Base-by-base conservation (phyloP, 1,139 yeast genomes). In the Geotrichum restrictum region DNA sequence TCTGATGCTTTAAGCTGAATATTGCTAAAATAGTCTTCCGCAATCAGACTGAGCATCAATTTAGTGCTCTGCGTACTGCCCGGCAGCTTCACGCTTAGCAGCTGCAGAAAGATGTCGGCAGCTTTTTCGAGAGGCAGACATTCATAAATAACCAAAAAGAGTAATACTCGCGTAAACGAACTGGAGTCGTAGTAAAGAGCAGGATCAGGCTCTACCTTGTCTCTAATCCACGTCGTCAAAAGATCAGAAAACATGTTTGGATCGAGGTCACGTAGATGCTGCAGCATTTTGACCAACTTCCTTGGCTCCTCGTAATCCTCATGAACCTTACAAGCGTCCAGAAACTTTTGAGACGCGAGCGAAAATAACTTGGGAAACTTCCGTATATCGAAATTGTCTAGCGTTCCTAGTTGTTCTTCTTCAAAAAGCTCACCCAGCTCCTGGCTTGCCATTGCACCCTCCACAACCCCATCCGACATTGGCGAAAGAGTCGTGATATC, bases 91-190 rank as follows among this genome's bases (percentile, higher is more conserved):
- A 58, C 60, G 16, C 57, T 59, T 39, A 55, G 56, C 16, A 59
- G 55, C 46, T 62, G 64, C 60, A 63, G 50, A 60, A 73, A 57
- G 54, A 64, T 54, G 31, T 70, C 72, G 5, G 70, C 66, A 2
- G 73, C 58, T 3, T 67, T 60, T 22, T 68, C 65, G 7, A 76
- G 51, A 1, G 64, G 58, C 1, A 73, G 56, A 42, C 76, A 65
- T 21, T 70, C 74, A 51, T 73, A 69, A n/a, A 69, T 56, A 1
- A 76, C 59, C 41, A 75, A 55, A 32, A 67, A 59, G 7, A 68
- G 55, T 11, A 69, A 60, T 6, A 69, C 61, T 42, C 60, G 57
- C 21, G 64, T 60, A 51, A 68, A 63, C 1, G 65, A 53, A 11
- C 56, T 62, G 1, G 56, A 55, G n/a, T 63, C 56, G 41, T 56